Base-by-base conservation (phyloP, 148 eudicot genomes). In the Rhododendron ferrugineum region DNA sequence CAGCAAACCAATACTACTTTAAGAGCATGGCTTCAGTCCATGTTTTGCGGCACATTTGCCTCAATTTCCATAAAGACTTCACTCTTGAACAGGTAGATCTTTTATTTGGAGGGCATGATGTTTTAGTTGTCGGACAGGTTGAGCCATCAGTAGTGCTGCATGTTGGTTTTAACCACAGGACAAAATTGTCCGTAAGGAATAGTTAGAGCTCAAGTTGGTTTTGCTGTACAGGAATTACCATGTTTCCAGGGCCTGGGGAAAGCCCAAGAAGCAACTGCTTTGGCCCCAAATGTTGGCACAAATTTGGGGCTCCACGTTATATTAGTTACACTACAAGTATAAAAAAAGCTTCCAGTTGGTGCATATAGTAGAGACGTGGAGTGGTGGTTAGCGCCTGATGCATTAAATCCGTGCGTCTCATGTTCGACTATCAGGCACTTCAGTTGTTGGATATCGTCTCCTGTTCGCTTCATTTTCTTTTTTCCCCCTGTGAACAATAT, bases 41-140 rank as follows among this genome's bases (percentile, higher is more conserved):
- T 80, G 86, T 82, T 88, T 87, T 97, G 60, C 91, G 87, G 86
- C 92, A 93, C 82, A 91, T 92, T 77, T 92, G 96, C 85, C 85
- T 91, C 54, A 95, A 89, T 84, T 93, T 94, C 88, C 95, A 95
- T 73, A 96, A 96, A 84, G 98, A 96, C 87, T 92, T 96, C 68
- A 92, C 85, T 80, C 93, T 89, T 85, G 93, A 92, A 81, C 95
- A 95, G 99, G 99, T 95, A 81, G 42, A 80, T 54, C 14, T 80
- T 16, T 20, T 42, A 83, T 83, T 66, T 83, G 26, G 6, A 66
- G 60, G 54, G 60, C 78, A 4, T 32, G 44, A 16, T 46, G 23
- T 11, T 82, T 66, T 68, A 14, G 18, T 42, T 44, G 34, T n/a
- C 2, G 68, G 47, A 32, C 49, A 66, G 56, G 30, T 22, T 81